Evolutionary conservation across 129 eudicot genomes (phyloP).

Genomic region (Centella asiatica): DNA sequence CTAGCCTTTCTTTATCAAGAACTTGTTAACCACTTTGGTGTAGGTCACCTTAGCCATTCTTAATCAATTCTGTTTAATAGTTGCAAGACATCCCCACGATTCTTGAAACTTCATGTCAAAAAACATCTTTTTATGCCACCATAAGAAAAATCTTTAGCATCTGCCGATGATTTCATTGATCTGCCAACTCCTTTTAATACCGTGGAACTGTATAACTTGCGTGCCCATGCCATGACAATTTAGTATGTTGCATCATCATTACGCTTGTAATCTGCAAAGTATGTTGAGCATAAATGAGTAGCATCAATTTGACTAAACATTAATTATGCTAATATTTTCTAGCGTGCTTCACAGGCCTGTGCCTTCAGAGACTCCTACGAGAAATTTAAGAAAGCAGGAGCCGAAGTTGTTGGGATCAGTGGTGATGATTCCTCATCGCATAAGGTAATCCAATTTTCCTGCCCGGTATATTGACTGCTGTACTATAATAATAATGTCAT

Average conservation of each 20-base stretch:
- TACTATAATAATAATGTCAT: background rate
- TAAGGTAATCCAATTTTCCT: constrained; percentile 46
- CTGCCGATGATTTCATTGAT: no score
- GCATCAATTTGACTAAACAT: background rate
- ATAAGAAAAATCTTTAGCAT: no score
- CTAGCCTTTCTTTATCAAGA: no score
- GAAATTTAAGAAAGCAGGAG: constrained; percentile 99
- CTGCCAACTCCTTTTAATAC: no score
- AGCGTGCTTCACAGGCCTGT: constrained; percentile 58
- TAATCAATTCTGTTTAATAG: no score
- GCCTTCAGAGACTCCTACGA: constrained; percentile 98
- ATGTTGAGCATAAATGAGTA: background rate
- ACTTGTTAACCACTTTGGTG: no score
- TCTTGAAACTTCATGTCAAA: no score
- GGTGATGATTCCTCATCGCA: constrained; percentile 85
- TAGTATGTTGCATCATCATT: background rate
- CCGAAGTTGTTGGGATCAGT: constrained; percentile 91
- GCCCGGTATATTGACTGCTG: background rate
- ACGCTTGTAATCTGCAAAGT: no score
- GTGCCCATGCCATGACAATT: background rate
- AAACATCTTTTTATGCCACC: no score
- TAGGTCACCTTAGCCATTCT: no score
- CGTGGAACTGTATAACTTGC: background rate
- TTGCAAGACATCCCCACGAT: no score
- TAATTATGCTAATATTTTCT: background rate